Conservation (phyloP, 2,329 filamentous ascomycete species). For the Diaporthe sp. region DNA sequence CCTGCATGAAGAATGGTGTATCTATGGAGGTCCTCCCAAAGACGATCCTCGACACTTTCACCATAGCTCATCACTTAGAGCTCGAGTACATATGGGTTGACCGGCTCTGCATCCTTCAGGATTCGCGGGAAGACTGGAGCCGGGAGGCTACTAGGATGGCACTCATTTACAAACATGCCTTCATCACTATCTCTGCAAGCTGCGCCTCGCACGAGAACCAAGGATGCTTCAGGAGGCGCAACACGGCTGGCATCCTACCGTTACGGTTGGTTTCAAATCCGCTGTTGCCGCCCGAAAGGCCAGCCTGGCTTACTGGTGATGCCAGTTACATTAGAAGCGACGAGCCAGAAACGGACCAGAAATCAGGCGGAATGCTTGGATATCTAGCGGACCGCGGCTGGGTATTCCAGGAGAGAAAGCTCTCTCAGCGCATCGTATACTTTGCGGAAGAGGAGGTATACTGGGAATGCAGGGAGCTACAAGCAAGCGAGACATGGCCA, state of each 20-base stretch:
- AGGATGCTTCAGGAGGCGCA: constrained; percentile 24
- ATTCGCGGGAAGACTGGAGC: constrained; percentile 12
- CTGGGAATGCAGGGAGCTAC: constrained; percentile 26
- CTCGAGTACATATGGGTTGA: constrained; percentile 30
- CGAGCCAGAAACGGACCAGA: not conserved
- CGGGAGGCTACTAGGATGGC: constrained; percentile 21
- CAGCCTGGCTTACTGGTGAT: too few species aligned
- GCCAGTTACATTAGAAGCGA: not conserved
- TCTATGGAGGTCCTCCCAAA: not conserved
- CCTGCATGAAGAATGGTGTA: not conserved
- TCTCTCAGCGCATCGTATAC: constrained; percentile 24
- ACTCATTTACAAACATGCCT: constrained; percentile 24
- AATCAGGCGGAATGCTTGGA: not conserved
- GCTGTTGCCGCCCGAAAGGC: not conserved
- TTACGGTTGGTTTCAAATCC: not conserved
- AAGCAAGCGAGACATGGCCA: constrained; percentile 18
- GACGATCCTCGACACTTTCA: not conserved
- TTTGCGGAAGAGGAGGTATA: constrained; percentile 11
- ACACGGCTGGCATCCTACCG: not conserved
- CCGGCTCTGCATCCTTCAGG: constrained; percentile 28
- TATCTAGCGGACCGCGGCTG: constrained; percentile 24
- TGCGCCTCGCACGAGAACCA: constrained; percentile 4
- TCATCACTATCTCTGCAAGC: constrained; percentile 11
- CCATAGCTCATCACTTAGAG: not conserved
- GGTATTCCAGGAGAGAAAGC: constrained; percentile 19